A percentile compares a stretch with the other conserved stretches of the same genome.
Conservation (phyloP, 2,329 filamentous ascomycete species). For the Immersiporthe knoxdaviesiana region DNA sequence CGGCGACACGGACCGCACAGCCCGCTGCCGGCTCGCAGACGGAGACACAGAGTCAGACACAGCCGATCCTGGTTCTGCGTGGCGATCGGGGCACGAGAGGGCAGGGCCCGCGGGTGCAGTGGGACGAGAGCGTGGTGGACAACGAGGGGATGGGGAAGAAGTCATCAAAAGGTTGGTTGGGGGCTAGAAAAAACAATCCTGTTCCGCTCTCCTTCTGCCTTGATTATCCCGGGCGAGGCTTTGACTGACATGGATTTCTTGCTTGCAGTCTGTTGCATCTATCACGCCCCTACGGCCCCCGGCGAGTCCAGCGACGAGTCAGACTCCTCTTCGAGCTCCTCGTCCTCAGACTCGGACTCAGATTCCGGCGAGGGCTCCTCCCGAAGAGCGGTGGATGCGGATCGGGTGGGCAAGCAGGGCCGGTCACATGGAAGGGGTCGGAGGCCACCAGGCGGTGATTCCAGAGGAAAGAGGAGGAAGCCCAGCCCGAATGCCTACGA, state of each 20-base stretch:
- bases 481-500: slow-evolving; percentile 30
- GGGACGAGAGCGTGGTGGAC: slow-evolving; percentile 91
- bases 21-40: slow-evolving; percentile 26
- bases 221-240: background rate
- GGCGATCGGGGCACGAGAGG: slow-evolving; percentile 47
- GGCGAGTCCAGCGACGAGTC: slow-evolving; percentile 80
- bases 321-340: slow-evolving; percentile 59
- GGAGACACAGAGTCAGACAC: slow-evolving; percentile 30
- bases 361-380: slow-evolving; percentile 48
- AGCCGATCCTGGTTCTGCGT: slow-evolving; percentile 54
- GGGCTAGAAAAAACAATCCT: background rate
- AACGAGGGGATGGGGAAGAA: slow-evolving; percentile 95
- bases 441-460: slow-evolving; percentile 9
- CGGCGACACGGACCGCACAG: slow-evolving; percentile 14
- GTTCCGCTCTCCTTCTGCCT: background rate
- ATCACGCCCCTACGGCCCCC: slow-evolving; percentile 80
- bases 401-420: slow-evolving; percentile 19
- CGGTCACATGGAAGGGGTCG: slow-evolving; percentile 21
- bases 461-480: slow-evolving; percentile 22
- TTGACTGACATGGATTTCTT: background rate
- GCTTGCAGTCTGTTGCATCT: slow-evolving; percentile 91
- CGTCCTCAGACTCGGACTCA: slow-evolving; percentile 37
- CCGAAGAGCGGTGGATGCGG: slow-evolving; percentile 37
- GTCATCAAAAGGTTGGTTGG: slow-evolving; percentile 80
- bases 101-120: slow-evolving; percentile 71